phyloP scores from a whole-genome alignment of 768 basidiomycete species.

The Boletus rubroflammeus region DNA sequence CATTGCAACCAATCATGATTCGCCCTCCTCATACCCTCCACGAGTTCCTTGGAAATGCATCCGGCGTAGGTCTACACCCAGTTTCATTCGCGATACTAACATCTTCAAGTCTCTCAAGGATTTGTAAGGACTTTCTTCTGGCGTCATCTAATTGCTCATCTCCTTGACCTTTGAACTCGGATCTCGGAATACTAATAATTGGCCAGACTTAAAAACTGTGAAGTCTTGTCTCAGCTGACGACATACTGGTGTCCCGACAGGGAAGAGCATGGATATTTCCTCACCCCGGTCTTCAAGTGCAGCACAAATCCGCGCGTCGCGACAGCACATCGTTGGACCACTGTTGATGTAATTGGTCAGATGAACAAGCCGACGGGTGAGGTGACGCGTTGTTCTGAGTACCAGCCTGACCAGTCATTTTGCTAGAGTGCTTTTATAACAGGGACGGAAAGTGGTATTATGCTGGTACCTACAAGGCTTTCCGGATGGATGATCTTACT shows the following conservation, averaged over 20 bases:
- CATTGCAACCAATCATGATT: slow-evolving; percentile 64
- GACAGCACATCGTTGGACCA: slow-evolving; percentile 72
- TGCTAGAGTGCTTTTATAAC: slow-evolving; percentile 73
- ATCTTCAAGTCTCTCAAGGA: slow-evolving; percentile 48
- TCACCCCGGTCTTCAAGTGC: slow-evolving; percentile 72
- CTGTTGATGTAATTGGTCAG: slow-evolving; percentile 57
- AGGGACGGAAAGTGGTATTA: slow-evolving; percentile 83
- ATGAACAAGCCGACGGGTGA: slow-evolving; percentile 64
- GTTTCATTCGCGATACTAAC: slow-evolving; percentile 1
- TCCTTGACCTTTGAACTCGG: neutral
- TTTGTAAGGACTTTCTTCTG: slow-evolving; percentile 41
- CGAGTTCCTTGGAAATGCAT: slow-evolving; percentile 60
- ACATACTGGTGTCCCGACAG: slow-evolving; percentile 79
- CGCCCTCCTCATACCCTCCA: slow-evolving; percentile 62
- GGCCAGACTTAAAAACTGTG: slow-evolving; percentile 60
- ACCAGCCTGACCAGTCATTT: neutral
- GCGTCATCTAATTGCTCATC: neutral
- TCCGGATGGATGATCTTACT: slow-evolving; percentile 62
- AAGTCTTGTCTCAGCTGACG: slow-evolving; percentile 61
- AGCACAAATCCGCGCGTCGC: slow-evolving; percentile 72
- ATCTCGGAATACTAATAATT: neutral
- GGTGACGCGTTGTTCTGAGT: neutral
- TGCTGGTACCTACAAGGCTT: slow-evolving; percentile 70
- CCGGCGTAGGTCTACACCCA: slow-evolving; percentile 44
- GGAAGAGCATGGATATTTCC: slow-evolving; percentile 79